Evolutionary conservation across 2,329 filamentous ascomycete genomes (phyloP), one percentile per base, ranked within the genome.

Genomic region (Colletotrichum horii): DNA sequence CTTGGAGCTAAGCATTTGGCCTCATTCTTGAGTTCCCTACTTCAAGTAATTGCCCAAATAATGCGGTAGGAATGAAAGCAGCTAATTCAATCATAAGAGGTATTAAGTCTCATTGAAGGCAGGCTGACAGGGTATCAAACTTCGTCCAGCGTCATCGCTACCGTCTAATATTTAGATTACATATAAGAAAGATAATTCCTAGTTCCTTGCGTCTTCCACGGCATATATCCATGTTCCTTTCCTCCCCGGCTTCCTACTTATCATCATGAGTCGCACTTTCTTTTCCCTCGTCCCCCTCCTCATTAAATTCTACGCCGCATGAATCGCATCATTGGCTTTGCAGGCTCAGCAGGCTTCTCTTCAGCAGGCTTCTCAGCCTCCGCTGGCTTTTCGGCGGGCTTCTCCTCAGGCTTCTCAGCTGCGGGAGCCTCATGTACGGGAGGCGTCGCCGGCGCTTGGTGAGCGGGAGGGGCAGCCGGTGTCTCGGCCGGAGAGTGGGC

Each of bases 61-160:
- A 26, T 26, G 19, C 11, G 22, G 24, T 56, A 7, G 22, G 8
- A 14, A 56, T 56, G 11, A 24, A 24, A 56, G 24, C 8, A n/a
- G n/a, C n/a, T n/a, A 56, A 24, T 24, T 56, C n/a, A 32, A 0
- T 58, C 30, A 6, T 43, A 58, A 64, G 56, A 64, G 55, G 38
- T 30, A 64, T 70, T 67, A 75, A 68, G 43, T 62, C n/a, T 76
- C 30, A 76, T 76, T 75, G 30, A 71, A 76, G 28, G 52, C n/a
- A 55, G 48, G 60, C 66, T 75, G 74, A 70, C 66, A 55, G 71
- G 71, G 71, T 75, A 71, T 76, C 66, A 75, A 76, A 76, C 71
- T 70, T 76, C 30, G 52, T 68, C 74, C 70, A 58, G 71, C 74
- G 62, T 67, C 60, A 75, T 56, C 70, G 71, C 60, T 62, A 75